Evolutionary conservation across 106 monocot genomes (phyloP).

Genomic region (Iris macrosiphon): DNA sequence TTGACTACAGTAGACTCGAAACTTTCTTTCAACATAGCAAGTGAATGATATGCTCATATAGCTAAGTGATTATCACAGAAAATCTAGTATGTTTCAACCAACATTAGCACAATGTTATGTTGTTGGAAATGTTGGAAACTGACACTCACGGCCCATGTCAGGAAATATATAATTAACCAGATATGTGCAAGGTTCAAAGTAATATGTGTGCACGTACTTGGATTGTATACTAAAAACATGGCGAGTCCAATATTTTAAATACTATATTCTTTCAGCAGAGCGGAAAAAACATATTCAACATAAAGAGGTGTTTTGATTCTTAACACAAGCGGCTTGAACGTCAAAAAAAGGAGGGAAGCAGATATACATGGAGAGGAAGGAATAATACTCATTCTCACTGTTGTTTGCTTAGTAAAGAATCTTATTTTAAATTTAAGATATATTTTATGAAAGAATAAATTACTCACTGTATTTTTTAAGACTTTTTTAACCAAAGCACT

Average conservation of each 20-base stretch:
- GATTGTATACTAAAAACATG: too few relatives aligned
- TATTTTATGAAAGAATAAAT: neutral
- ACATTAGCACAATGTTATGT: neutral
- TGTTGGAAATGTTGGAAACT: neutral
- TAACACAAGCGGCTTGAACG: too few relatives aligned
- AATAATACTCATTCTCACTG: too few relatives aligned
- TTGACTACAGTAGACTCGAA: neutral
- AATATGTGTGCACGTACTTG: too few relatives aligned
- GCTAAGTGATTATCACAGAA: neutral
- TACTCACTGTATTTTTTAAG: neutral
- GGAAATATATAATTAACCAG: too few relatives aligned
- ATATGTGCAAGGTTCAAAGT: too few relatives aligned
- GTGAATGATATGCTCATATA: neutral
- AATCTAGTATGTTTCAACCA: neutral
- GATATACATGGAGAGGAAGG: neutral
- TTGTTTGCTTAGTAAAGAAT: too few relatives aligned
- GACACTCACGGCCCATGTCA: too few relatives aligned
- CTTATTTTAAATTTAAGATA: neutral
- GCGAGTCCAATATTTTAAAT: too few relatives aligned
- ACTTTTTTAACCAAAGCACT: neutral
- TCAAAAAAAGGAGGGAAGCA: neutral
- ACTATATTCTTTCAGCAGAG: too few relatives aligned
- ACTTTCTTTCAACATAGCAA: neutral
- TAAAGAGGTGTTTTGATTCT: too few relatives aligned
- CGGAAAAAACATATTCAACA: too few relatives aligned